Evolutionary conservation across 2,329 filamentous ascomycete genomes (phyloP), one percentile per base, ranked within the genome.

Genomic region (Paraphaeosphaeria minitans): DNA sequence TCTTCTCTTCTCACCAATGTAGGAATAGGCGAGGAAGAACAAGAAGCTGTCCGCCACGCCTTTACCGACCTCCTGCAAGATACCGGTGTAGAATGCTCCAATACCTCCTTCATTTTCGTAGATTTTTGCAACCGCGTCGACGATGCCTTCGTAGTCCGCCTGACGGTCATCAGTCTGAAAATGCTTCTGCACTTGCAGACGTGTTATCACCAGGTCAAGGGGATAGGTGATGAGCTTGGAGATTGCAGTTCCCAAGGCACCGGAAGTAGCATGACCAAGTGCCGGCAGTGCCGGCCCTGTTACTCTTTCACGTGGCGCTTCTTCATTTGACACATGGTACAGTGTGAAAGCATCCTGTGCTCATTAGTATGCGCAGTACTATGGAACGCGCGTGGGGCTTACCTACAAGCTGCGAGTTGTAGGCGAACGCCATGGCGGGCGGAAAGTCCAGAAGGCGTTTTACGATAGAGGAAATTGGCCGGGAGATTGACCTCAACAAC

Each of bases 1-100:
- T 48, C 78, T 66, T 55, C 79, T 68, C 39, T 71, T 74, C 57
- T 85, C 78, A 43, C 84, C 77, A 21, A 87, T 66, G 55, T 83
- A 84, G 2, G 80, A 90, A 78, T 96, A 96, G 58, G 91, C 89
- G 19, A 94, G 83, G 78, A 96, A 96, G 81, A 96, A 96, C 53
- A 96, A 82, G 72, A 95, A 94, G 57, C 89, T 91, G 78, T 95
- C 92, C 31, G 86, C 75, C 13, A 83, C 75, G 45, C 77, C 77
- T 64, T 83, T 83, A 27, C 75, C 65, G 1, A 79, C 77, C 66
- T 83, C 81, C 9, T 76, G 75, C 16, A 65, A 61, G 9, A 79
- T 69, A 4, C 81, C 81, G 24, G 76, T 80, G 63, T 83, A 97
- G 64, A 96, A 88, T 0, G 89, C 90, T 53, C 75, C 72, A 19